Evolutionary conservation across 805 yeast species (phyloP), one percentile per base, ranked within the genome.

Genomic region (Trichomonascus vanleenenianus): DNA sequence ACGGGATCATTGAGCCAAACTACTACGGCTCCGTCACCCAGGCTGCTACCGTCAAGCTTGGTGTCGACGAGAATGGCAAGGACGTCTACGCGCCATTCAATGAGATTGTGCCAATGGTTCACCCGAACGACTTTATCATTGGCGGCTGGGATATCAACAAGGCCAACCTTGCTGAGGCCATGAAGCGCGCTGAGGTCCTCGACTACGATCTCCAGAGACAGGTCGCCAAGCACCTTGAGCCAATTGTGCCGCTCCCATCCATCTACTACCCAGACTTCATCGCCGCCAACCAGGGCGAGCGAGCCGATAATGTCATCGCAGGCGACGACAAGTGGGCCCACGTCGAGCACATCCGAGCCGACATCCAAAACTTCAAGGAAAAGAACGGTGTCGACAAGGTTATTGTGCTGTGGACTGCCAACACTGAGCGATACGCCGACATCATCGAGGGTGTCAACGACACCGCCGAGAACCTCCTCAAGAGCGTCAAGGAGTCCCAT

Each of bases 11-110:
- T 40, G 74, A 81, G 46, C 82, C 88, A 54, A 89, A 88, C 68
- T 89, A 87, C 66, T 89, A 76, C 56, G 97, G 97, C 46, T 86
- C 96, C 3, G 96, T 89, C 46, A 91, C 97, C 44, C 97, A 89
- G 71, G 71, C 94, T 15, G 79, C 96, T 15, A 89, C 97, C 38
- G 71, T 89, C 52, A 88, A 88, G 68, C 75, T 89, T 33, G 97
- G 97, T 57, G 76, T 88, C 46, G 96, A 89, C 62, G 72, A 70
- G 45, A 64, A 74, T 15, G 96, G 96, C 46, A 78, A 81, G 56
- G 97, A 89, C 59, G 84, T 86, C 30, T 89, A 84, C 60, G 94
- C 89, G 42, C 97, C 97, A 15, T 89, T 91, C 76, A 87, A 85
- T 61, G 79, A 88, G 43, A 66, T 89, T 50, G 78, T 91, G 46